Conservation (phyloP, 305 asterid genomes). For the Fraxinus albicans region DNA sequence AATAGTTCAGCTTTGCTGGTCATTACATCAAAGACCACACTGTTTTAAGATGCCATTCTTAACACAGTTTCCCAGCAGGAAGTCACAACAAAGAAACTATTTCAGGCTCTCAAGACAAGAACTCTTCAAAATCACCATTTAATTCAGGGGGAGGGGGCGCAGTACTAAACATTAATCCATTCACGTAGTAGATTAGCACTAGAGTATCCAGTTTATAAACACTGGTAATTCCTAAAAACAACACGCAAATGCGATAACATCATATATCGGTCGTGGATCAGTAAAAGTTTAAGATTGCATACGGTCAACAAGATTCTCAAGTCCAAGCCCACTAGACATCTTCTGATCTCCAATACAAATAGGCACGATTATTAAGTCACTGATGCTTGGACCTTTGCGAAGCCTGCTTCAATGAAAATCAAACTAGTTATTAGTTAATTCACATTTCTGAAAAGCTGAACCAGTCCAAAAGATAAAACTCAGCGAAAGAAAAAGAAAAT, state of each 20-base stretch:
- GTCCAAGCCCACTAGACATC: conserved; percentile 72
- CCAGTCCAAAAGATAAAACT: background rate
- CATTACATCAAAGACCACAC: background rate
- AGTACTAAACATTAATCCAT: background rate
- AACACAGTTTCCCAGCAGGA: background rate
- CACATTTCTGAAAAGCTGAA: background rate
- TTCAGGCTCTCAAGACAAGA: background rate
- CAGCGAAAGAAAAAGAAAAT: background rate
- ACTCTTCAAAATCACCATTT: background rate
- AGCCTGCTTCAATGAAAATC: conserved; percentile 27
- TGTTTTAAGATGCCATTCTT: background rate
- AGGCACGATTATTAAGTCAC: conserved; percentile 15
- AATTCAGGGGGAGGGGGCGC: background rate
- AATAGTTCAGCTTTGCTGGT: background rate
- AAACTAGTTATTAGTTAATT: conserved; percentile 5
- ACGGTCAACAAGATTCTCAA: conserved; percentile 87
- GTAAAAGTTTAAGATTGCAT: conserved; percentile 28
- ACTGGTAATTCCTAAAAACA: background rate
- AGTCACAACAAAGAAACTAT: background rate
- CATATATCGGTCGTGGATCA: background rate
- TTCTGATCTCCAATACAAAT: conserved; percentile 24
- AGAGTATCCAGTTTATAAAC: conserved; percentile 7
- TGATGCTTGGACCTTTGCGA: conserved; percentile 6
- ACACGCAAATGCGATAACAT: conserved; percentile 3
- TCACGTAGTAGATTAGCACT: background rate